phyloP scores from a whole-genome alignment of 2,329 filamentous ascomycete genomes.

The Trichoderma sp. region DNA sequence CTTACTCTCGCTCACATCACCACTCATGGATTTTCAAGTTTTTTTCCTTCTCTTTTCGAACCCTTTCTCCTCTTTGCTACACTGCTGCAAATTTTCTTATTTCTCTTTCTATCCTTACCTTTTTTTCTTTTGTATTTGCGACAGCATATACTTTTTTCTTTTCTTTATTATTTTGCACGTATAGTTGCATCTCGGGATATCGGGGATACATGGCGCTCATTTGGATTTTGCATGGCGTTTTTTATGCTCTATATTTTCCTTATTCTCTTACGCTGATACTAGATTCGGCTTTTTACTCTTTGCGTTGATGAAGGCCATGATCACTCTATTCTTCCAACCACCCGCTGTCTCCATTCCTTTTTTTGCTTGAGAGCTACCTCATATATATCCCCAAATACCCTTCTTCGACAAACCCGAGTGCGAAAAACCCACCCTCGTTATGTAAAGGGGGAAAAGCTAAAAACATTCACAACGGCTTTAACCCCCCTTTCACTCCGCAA shows the following conservation, averaged over 20 bases:
- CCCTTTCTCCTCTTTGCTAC: slow-evolving; percentile 1
- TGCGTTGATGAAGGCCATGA: slow-evolving; percentile 16
- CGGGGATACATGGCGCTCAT: slow-evolving; percentile 18
- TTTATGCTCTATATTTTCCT: background rate
- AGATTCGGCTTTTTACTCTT: background rate
- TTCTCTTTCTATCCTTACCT: background rate
- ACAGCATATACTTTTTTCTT: slow-evolving; percentile 16
- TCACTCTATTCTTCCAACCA: slow-evolving; percentile 13
- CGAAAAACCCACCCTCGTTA: slow-evolving; percentile 9
- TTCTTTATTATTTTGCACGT: slow-evolving; percentile 6
- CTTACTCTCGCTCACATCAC: slow-evolving; percentile 5
- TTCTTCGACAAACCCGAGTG: slow-evolving; percentile 1
- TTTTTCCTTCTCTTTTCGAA: background rate
- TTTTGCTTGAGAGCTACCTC: slow-evolving; percentile 6
- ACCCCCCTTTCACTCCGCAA: background rate
- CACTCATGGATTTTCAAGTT: slow-evolving; percentile 4
- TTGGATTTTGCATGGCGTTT: slow-evolving; percentile 19
- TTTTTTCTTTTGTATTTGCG: slow-evolving; percentile 8
- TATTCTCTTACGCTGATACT: background rate
- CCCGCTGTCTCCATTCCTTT: slow-evolving; percentile 7
- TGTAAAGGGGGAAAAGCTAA: background rate
- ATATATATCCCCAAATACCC: slow-evolving; percentile 1
- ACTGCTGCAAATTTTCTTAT: slow-evolving; percentile 3
- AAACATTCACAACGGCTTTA: background rate
- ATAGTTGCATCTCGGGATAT: slow-evolving; percentile 13